These are phyloP conservation scores for Raddia guianensis DNA, from an alignment of 176 grass and related monocot genomes.

Conservation along the genomic window DNA sequence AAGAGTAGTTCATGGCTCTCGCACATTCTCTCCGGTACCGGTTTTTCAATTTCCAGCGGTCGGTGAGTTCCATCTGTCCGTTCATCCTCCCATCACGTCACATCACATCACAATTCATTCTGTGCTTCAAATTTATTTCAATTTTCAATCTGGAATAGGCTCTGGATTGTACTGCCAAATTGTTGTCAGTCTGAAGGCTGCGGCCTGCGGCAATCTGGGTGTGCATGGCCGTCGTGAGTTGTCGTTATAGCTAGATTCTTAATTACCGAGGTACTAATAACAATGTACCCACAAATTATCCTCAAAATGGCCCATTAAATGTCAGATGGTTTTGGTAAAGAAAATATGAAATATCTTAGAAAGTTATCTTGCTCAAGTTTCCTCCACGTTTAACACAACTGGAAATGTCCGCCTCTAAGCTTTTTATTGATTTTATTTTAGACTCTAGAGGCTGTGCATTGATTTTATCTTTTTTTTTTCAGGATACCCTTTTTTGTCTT, in stretches of 20 bases:
- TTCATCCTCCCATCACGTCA: constrained; percentile 3
- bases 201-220: not conserved
- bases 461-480: not conserved
- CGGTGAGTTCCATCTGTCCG: not conserved
- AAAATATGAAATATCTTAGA: not conserved
- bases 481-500: too few species aligned
- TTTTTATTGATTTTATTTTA: not conserved
- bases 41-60: not conserved
- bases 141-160: not conserved
- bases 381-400: not conserved
- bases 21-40: not conserved
- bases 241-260: not conserved
- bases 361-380: not conserved
- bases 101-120: not conserved
- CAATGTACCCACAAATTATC: not conserved
- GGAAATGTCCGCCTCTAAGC: not conserved
- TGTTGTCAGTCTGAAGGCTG: not conserved
- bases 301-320: not conserved
- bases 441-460: not conserved
- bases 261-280: not conserved
- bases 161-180: not conserved
- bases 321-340: not conserved
- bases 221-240: not conserved
- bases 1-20: not conserved
- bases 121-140: not conserved